Conservation (phyloP, 2,329 filamentous ascomycete species). For the Xylariaceae sp. region DNA sequence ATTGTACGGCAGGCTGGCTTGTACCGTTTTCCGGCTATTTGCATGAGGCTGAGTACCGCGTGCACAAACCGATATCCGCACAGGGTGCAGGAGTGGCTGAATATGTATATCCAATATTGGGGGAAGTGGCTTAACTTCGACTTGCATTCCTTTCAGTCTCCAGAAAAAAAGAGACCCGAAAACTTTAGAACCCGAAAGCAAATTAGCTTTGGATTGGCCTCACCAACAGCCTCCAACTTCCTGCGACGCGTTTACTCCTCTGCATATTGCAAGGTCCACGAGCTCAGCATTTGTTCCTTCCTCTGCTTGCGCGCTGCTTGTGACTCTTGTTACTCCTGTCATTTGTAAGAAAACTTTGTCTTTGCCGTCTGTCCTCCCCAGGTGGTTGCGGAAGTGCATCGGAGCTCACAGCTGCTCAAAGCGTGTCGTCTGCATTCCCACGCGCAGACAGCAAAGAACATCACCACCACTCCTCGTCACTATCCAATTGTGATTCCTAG, state of each 20-base stretch:
- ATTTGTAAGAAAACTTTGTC: constrained; percentile 2
- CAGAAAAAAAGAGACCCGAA: constrained; percentile 6
- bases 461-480: constrained; percentile 2
- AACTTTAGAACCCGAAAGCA: constrained; percentile 18
- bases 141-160: too few relatives aligned
- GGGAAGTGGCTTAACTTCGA: constrained; percentile 3
- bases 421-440: constrained; percentile 11
- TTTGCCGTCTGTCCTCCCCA: constrained; percentile 5
- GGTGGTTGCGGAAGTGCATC: constrained; percentile 16
- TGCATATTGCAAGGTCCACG: too few relatives aligned
- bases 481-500: constrained; percentile 1
- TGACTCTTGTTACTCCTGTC: constrained; percentile 5
- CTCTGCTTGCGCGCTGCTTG: background rate
- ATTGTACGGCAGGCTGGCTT: too few relatives aligned
- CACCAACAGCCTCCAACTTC: background rate
- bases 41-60: too few relatives aligned
- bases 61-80: too few relatives aligned
- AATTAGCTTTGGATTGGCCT: constrained; percentile 15
- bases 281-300: too few relatives aligned
- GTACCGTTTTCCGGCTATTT: too few relatives aligned
- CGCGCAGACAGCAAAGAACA: constrained; percentile 9
- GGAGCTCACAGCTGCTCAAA: constrained; percentile 14
- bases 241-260: too few relatives aligned
- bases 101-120: too few relatives aligned
- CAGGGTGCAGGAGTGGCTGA: too few relatives aligned